Evolutionary conservation across 768 basidiomycete genomes (phyloP), one percentile per base, ranked within the genome.

Genomic region (Rhodosporidiobolus sp.): DNA sequence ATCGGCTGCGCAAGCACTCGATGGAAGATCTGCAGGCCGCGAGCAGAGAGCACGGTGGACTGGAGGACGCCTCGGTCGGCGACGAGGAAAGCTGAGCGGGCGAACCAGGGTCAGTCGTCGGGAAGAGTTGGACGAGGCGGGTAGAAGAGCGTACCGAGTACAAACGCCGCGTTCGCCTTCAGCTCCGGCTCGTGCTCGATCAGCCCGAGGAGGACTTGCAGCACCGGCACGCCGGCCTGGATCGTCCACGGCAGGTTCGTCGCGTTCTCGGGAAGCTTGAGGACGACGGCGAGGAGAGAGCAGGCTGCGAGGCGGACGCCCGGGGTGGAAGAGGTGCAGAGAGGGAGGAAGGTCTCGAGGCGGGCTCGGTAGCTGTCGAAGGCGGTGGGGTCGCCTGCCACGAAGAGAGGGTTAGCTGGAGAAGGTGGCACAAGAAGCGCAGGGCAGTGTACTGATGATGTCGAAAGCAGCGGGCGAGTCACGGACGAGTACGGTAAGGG

Each of bases 41-140:
- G 88, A 32, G 87, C 86, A n/a, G 91, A 89, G 38, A 84, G 86
- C 0, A 91, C 91, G 4, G 84, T 83, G 66, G 88, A 82, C 75
- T 90, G 89, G 0, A 93, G 82, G 2, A 84, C 82, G 0, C 84
- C 82, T 77, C 92, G 87, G 74, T 94, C 93, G 26, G 84, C 82
- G 4, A 91, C 87, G 1, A 95, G 85, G 20, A 78, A 87, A 79
- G 80, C 88, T 83, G 89, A 87, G 66, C 16, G 11, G 28, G 30
- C 17, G 38, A 11, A 26, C 2, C 4, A 32, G 16, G 22, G 22
- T 32, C 26, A 28, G 50, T 48, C 32, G 34, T n/a, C n/a, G 4
- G 8, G 16, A 14, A 9, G 22, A 10, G n/a, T 9, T 0, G 16
- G 19, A 22, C 19, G 11, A 14, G 35, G 26, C 1, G 38, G 19